These are phyloP conservation scores for Pyrus bretschneideri DNA, from an alignment of 306 rosid species.

Conservation along the genomic window DNA sequence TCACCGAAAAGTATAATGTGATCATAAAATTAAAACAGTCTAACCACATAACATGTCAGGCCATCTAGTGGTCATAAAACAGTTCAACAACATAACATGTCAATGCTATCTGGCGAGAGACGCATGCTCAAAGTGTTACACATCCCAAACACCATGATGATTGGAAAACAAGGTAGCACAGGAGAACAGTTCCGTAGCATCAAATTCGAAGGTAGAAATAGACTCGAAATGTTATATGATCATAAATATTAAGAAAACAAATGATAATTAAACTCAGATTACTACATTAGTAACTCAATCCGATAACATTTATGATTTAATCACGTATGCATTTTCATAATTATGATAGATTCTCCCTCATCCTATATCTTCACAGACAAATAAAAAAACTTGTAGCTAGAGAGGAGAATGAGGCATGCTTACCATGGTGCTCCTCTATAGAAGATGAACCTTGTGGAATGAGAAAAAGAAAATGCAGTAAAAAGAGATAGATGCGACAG, in stretches of 20 bases:
- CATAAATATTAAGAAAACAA: not conserved
- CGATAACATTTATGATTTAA: not conserved
- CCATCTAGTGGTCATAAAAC: not conserved
- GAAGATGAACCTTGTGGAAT: not conserved
- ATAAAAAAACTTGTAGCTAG: not conserved
- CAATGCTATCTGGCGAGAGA: no score
- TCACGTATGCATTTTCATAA: not conserved
- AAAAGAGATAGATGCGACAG: not conserved
- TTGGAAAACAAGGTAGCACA: not conserved
- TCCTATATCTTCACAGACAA: no score
- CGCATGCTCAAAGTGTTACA: not conserved
- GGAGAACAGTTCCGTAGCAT: not conserved
- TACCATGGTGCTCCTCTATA: slow-evolving; percentile 9
- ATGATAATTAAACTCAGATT: not conserved
- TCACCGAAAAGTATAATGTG: not conserved
- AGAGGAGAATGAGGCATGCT: not conserved
- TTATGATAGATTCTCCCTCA: not conserved
- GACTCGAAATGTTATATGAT: not conserved
- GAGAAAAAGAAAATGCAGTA: not conserved
- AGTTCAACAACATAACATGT: not conserved
- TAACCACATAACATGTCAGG: not conserved
- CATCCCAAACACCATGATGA: not conserved
- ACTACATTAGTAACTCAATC: not conserved
- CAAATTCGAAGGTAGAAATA: not conserved
- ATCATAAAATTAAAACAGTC: not conserved